Percentiles rank a stretch among this genome's conserved stretches.
Conservation (phyloP, 805 yeast genomes). For the Kockiozyma suomiensis region DNA sequence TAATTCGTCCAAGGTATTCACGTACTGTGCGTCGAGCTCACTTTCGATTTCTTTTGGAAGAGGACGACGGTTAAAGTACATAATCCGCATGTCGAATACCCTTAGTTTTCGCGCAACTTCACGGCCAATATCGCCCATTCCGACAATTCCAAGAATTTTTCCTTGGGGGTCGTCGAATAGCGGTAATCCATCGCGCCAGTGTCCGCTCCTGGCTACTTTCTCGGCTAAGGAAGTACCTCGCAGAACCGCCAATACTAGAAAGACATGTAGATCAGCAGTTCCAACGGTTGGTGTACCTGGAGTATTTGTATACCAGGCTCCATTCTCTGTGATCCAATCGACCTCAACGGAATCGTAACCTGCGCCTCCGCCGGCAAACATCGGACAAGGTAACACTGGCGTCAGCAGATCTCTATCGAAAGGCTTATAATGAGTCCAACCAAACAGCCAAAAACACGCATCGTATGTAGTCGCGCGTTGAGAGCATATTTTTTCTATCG, state of each 20-base stretch:
- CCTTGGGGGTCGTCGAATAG: conserved; percentile 38
- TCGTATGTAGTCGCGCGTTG: conserved; percentile 44
- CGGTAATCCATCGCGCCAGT: conserved; percentile 46
- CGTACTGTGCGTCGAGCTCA: conserved; percentile 42
- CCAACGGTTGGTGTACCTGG: conserved; percentile 57
- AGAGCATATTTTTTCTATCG: conserved; percentile 47
- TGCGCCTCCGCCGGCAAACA: conserved; percentile 49
- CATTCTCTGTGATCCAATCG: conserved; percentile 45
- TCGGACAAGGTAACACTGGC: conserved; percentile 50
- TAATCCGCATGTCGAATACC: conserved; percentile 54
- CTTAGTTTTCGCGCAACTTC: conserved; percentile 54
- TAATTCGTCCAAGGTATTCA: conserved; percentile 53
- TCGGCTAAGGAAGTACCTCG: conserved; percentile 54
- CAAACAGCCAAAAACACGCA: conserved; percentile 50
- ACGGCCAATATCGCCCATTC: conserved; percentile 67
- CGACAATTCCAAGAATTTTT: conserved; percentile 58
- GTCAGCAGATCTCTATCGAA: conserved; percentile 49
- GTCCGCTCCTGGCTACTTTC: conserved; percentile 48
- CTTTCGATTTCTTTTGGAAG: conserved; percentile 53
- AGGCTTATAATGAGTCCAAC: conserved; percentile 46
- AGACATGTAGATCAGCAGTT: conserved; percentile 61
- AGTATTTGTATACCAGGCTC: conserved; percentile 56
- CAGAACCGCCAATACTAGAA: conserved; percentile 54
- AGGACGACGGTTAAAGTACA: conserved; percentile 56
- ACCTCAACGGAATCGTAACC: conserved; percentile 61